Percentiles rank a stretch among this genome's conserved stretches.
phyloP scores from a whole-genome alignment of 192 early-diverging fungal genomes.

The Backusella mclennaniae region DNA sequence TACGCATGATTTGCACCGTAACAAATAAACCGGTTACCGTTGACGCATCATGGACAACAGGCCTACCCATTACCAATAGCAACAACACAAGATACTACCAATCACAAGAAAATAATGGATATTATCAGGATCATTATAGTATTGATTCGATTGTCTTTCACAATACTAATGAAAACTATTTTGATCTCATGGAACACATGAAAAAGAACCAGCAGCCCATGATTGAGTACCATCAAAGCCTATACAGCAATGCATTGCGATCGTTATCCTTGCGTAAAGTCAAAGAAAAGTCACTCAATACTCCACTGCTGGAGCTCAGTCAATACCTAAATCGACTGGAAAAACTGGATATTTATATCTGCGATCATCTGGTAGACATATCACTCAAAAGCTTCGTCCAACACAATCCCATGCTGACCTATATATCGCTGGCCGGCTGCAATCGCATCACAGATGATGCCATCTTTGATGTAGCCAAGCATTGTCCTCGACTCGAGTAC shows the following conservation, averaged over 20 bases:
- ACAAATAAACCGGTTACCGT: constrained; percentile 11
- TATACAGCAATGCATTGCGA: constrained; percentile 21
- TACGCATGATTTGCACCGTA: constrained; percentile 9
- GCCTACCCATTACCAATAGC: not conserved
- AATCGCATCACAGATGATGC: constrained; percentile 46
- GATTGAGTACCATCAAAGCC: not conserved
- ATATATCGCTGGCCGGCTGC: constrained; percentile 47
- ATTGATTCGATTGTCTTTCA: not conserved
- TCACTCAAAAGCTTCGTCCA: constrained; percentile 38
- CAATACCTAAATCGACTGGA: constrained; percentile 28
- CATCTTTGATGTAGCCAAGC: constrained; percentile 37
- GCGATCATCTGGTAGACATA: constrained; percentile 43
- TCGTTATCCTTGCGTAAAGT: constrained; percentile 32
- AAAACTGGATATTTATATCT: constrained; percentile 53
- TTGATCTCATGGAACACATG: not conserved
- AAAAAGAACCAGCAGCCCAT: not conserved
- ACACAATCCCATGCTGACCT: constrained; percentile 31
- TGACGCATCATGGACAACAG: not conserved
- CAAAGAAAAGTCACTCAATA: constrained; percentile 34
- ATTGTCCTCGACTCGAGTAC: constrained; percentile 43
- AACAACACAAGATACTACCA: not conserved
- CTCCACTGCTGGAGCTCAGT: constrained; percentile 23
- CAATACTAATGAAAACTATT: not conserved
- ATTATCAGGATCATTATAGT: not conserved
- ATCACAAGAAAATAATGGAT: not conserved